A percentile compares a stretch with the other conserved stretches of the same genome.
These are phyloP conservation scores for Brassica napus DNA, from an alignment of 345 rosid species.

Conservation along the genomic window DNA sequence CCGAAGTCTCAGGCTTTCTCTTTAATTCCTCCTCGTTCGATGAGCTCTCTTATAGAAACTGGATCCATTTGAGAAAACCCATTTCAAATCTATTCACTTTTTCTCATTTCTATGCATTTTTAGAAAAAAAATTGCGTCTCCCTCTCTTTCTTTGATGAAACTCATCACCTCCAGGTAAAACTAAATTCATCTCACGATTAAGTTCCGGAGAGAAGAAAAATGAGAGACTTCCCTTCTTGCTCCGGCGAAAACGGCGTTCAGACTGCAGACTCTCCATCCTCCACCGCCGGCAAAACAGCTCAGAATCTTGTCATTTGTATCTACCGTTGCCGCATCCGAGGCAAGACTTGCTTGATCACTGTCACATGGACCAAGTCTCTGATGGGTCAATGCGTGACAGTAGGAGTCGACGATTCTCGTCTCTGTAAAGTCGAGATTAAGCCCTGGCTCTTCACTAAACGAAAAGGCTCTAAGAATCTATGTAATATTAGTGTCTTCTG, in stretches of 20 bases:
- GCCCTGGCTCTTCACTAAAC: constrained; percentile 90
- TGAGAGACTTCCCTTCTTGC: constrained; percentile 97
- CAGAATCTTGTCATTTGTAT: constrained; percentile 78
- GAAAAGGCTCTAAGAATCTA: constrained; percentile 83
- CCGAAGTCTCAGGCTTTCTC: constrained; percentile 30
- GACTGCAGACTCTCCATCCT: constrained; percentile 75
- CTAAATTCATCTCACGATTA: not conserved
- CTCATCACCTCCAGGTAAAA: constrained; percentile 23
- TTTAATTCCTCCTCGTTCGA: constrained; percentile 18
- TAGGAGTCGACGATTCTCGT: constrained; percentile 74
- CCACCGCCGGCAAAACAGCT: constrained; percentile 56
- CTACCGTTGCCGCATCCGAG: constrained; percentile 69
- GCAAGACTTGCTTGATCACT: constrained; percentile 69
- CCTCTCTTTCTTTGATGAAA: constrained; percentile 24
- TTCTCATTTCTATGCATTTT: constrained; percentile 11
- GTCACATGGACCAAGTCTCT: constrained; percentile 83
- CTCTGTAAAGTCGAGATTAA: constrained; percentile 92
- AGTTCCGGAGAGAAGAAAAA: constrained; percentile 32
- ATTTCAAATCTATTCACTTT: constrained; percentile 26
- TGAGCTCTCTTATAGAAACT: constrained; percentile 7
- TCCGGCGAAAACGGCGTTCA: constrained; percentile 93
- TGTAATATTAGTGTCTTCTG: constrained; percentile 68
- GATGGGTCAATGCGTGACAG: constrained; percentile 86
- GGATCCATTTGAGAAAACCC: constrained; percentile 23
- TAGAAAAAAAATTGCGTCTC: constrained; percentile 18